Evolutionary conservation across 768 basidiomycete species (phyloP).

Genomic region (Brasilioporus rufonigricans): DNA sequence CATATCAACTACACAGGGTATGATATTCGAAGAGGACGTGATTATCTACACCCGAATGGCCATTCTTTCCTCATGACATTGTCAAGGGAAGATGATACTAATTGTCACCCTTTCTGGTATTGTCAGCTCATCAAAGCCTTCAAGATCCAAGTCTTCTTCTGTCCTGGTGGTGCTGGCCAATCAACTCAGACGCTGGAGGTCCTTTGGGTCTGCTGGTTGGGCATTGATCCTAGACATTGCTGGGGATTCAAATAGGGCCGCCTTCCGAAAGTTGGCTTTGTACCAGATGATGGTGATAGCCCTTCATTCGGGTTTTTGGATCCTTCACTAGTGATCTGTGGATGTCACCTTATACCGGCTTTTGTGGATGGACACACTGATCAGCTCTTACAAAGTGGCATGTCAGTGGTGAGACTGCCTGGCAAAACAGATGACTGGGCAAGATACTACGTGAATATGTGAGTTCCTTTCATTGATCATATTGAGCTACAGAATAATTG

Average conservation of each 20-base stretch:
- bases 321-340: background rate
- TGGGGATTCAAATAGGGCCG: background rate
- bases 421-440: background rate
- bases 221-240: background rate
- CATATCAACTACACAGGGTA: constrained; percentile 5
- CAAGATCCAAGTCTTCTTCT: background rate
- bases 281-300: background rate
- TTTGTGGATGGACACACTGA: background rate
- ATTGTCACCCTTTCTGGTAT: constrained; percentile 2
- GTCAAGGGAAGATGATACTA: background rate
- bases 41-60: background rate
- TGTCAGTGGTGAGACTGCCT: background rate
- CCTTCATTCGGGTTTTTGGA: background rate
- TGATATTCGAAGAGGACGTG: background rate
- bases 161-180: background rate
- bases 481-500: background rate
- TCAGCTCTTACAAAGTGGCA: background rate
- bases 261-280: background rate
- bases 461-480: background rate
- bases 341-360: background rate
- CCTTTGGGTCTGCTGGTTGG: background rate
- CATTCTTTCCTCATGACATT: background rate
- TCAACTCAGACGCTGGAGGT: background rate
- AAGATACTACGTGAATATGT: background rate
- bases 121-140: background rate